Evolutionary conservation across 768 basidiomycete species (phyloP).

Genomic region (Favolaschia claudopus): DNA sequence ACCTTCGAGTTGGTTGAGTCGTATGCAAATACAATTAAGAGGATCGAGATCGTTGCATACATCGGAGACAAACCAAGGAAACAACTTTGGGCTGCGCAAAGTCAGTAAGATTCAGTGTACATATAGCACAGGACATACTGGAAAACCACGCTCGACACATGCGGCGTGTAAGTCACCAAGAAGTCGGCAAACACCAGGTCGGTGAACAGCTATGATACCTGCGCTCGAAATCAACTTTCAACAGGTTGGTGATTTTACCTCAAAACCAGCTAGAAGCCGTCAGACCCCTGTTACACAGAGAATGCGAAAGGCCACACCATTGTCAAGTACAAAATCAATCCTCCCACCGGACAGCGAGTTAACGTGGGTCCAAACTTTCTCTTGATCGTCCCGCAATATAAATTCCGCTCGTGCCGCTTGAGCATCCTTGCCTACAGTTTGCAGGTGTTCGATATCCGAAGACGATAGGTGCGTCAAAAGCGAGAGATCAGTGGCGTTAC

Average conservation of each 20-base stretch:
- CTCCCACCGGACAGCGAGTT: constrained; percentile 59
- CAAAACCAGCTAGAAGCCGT: constrained; percentile 77
- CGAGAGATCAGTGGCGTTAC: constrained; percentile 95
- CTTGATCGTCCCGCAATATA: constrained; percentile 87
- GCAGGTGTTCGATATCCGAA: constrained; percentile 83
- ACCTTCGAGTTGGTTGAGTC: constrained; percentile 41
- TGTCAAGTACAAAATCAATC: constrained; percentile 92
- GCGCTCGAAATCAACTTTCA: neutral
- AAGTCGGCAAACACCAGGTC: constrained; percentile 95
- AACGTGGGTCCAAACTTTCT: constrained; percentile 75
- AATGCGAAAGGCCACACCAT: constrained; percentile 58
- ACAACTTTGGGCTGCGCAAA: constrained; percentile 80
- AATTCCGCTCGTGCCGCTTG: constrained; percentile 78
- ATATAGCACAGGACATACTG: constrained; percentile 60
- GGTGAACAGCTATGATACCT: constrained; percentile 76
- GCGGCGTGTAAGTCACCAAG: constrained; percentile 87
- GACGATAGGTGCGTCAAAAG: constrained; percentile 86
- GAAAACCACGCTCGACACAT: constrained; percentile 83
- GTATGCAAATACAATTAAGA: neutral
- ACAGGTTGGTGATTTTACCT: constrained; percentile 53
- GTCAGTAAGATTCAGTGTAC: neutral
- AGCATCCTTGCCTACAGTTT: constrained; percentile 82
- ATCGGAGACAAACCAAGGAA: constrained; percentile 98
- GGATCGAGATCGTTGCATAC: constrained; percentile 33
- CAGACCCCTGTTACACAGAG: neutral